Conservation (phyloP, 2,329 filamentous ascomycete species). For the Aureobasidium musti region DNA sequence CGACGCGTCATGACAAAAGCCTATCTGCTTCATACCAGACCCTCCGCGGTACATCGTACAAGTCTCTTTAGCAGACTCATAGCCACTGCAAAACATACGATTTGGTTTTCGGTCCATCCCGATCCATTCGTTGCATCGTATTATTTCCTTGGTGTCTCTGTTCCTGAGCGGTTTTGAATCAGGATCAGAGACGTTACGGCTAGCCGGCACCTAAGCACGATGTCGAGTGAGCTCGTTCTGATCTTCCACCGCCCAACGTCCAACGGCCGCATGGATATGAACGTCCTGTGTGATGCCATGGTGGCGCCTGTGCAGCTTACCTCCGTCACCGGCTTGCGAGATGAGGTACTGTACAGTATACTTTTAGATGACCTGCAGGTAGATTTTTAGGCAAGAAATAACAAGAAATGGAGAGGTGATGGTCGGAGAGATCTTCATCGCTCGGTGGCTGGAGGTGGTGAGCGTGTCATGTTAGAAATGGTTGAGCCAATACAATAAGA, state of each 20-base stretch:
- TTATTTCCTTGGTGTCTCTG: constrained; percentile 13
- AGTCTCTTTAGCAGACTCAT: not conserved
- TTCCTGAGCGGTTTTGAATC: constrained; percentile 13
- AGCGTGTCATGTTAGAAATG: constrained; percentile 1
- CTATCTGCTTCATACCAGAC: constrained; percentile 22
- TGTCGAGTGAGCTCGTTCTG: not conserved
- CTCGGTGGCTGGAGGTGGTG: constrained; percentile 18
- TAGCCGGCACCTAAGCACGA: constrained; percentile 18
- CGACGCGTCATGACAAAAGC: constrained; percentile 27
- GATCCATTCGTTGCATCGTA: not conserved
- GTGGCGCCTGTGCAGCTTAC: constrained; percentile 5
- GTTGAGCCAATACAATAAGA: constrained; percentile 14
- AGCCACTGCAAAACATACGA: not conserved
- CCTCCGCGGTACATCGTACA: constrained; percentile 15
- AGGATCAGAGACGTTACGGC: constrained; percentile 17
- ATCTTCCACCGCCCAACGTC: constrained; percentile 5
- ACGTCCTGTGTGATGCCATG: constrained; percentile 14
- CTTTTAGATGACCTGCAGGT: constrained; percentile 22
- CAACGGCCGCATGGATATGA: constrained; percentile 18
- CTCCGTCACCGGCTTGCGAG: constrained; percentile 21
- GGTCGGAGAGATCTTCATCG: not conserved
- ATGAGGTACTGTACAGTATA: constrained; percentile 21
- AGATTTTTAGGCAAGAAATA: constrained; percentile 14
- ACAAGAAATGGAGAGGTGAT: not conserved
- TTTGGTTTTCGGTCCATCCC: constrained; percentile 1